Evolutionary conservation across 2,329 filamentous ascomycete genomes (phyloP).

Genomic region (Ophiostoma sp.): DNA sequence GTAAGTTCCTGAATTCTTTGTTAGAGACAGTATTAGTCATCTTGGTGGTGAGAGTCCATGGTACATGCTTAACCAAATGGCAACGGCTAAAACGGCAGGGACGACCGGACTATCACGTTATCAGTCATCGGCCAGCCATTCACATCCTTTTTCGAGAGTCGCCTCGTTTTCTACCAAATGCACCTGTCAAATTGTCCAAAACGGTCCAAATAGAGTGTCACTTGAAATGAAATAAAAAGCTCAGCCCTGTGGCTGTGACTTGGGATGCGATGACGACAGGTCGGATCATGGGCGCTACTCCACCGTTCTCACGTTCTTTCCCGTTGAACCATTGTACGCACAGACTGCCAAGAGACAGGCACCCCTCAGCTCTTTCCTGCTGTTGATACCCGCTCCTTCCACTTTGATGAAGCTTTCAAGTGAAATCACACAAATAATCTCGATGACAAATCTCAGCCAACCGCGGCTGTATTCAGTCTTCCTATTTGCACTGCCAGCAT

Average conservation of each 20-base stretch:
- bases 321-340: too few relatives aligned
- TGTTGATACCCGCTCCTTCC: neutral
- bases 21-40: neutral
- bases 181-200: neutral
- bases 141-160: neutral
- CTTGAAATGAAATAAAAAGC: neutral
- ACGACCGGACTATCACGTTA: neutral
- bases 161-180: neutral
- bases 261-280: constrained; percentile 21
- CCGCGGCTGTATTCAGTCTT: neutral
- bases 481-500: neutral
- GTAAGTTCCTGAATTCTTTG: neutral
- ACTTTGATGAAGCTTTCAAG: neutral
- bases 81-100: neutral
- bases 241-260: constrained; percentile 25
- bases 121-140: neutral
- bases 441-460: neutral
- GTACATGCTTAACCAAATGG: too few relatives aligned
- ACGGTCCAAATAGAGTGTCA: neutral
- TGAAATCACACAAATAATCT: neutral
- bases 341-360: neutral
- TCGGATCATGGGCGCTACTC: neutral
- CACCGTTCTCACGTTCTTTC: neutral
- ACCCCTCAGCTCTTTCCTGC: neutral
- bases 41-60: neutral